These are phyloP conservation scores for Dimocarpus longan DNA, from an alignment of 345 rosid genomes.

Conservation along the genomic window DNA sequence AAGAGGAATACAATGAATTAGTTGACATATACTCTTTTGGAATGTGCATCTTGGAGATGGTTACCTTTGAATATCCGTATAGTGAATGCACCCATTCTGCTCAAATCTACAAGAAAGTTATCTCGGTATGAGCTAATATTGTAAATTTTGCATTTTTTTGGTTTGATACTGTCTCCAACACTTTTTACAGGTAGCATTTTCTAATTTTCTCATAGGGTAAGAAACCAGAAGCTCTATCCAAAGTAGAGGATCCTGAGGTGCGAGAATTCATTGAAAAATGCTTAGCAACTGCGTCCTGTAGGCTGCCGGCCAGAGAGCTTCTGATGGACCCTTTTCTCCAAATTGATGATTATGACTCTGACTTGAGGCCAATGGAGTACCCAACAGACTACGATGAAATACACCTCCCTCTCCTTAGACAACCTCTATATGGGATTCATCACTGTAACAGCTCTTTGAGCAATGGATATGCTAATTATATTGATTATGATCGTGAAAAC, in stretches of 20 bases:
- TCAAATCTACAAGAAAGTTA: constrained; percentile 98
- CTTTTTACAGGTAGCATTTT: constrained; percentile 10
- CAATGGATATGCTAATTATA: constrained; percentile 36
- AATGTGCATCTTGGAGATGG: constrained; percentile 97
- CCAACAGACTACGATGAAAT: constrained; percentile 45
- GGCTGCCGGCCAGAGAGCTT: constrained; percentile 88
- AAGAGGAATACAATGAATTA: constrained; percentile 94
- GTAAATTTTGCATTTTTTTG: constrained; percentile 1
- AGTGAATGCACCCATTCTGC: constrained; percentile 97
- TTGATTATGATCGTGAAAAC: constrained; percentile 36
- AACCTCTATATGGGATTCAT: constrained; percentile 39
- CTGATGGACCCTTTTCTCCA: constrained; percentile 79
- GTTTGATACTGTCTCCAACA: not conserved
- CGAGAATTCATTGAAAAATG: constrained; percentile 88
- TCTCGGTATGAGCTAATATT: constrained; percentile 55
- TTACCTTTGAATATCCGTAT: constrained; percentile 93
- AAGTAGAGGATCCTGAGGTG: constrained; percentile 81
- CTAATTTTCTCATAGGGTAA: constrained; percentile 58
- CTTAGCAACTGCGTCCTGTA: constrained; percentile 74
- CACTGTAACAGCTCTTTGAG: constrained; percentile 27
- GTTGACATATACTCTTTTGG: constrained; percentile 97
- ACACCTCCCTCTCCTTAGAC: constrained; percentile 45
- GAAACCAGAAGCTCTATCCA: constrained; percentile 81
- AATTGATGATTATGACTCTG: constrained; percentile 47
- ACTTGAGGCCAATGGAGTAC: constrained; percentile 43